These are phyloP conservation scores for Cercospora janseana DNA, from an alignment of 2,329 filamentous ascomycete genomes.

Conservation along the genomic window DNA sequence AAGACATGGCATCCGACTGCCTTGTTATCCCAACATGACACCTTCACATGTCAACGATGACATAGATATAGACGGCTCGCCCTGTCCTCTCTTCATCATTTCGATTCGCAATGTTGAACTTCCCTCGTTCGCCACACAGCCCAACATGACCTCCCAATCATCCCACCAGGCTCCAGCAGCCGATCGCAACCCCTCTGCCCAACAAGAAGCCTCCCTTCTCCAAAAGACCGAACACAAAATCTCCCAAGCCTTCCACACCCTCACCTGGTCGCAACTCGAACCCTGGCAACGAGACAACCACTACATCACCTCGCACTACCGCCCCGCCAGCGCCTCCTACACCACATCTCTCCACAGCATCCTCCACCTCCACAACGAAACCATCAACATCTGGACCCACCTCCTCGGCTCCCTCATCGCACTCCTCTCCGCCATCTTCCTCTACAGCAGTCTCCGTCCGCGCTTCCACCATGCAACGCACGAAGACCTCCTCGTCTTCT, in stretches of 20 bases:
- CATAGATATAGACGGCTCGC: not conserved
- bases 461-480: constrained; percentile 63
- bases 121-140: not conserved
- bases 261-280: constrained; percentile 49
- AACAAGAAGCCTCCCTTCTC: constrained; percentile 3
- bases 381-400: constrained; percentile 71
- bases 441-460: constrained; percentile 60
- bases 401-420: constrained; percentile 65
- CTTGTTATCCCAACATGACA: constrained; percentile 7
- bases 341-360: constrained; percentile 57
- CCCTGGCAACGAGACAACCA: constrained; percentile 62
- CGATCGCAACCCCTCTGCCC: not conserved
- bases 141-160: not conserved
- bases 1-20: not conserved
- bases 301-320: constrained; percentile 66
- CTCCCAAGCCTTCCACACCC: constrained; percentile 42
- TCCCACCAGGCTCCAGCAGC: not conserved
- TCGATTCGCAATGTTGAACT: not conserved
- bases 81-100: not conserved
- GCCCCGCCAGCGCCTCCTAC: constrained; percentile 62
- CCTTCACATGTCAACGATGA: constrained; percentile 8
- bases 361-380: constrained; percentile 65
- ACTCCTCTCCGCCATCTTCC: constrained; percentile 49
- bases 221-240: constrained; percentile 33
- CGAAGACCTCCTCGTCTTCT: constrained; percentile 69